Conservation (phyloP, 768 basidiomycete genomes). For the Collybia sp. region DNA sequence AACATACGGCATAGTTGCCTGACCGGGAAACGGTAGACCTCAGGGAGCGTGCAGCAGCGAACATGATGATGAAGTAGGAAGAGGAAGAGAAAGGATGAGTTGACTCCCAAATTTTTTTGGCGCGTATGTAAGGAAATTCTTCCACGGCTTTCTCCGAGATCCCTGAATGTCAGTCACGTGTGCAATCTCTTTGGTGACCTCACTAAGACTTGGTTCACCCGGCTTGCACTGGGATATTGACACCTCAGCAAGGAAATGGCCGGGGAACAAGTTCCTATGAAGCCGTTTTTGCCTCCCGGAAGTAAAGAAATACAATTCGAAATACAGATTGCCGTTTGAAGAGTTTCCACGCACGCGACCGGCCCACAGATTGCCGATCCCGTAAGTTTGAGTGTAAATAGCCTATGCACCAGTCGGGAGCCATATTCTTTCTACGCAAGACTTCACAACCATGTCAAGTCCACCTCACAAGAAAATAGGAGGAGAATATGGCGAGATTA, state of each 20-base stretch:
- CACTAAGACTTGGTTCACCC: too few species aligned
- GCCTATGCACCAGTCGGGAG: not conserved
- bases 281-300: too few species aligned
- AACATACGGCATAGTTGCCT: slow-evolving; percentile 59
- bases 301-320: too few species aligned
- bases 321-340: slow-evolving; percentile 12
- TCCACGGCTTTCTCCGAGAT: slow-evolving; percentile 34
- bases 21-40: slow-evolving; percentile 55
- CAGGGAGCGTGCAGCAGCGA: slow-evolving; percentile 62
- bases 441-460: slow-evolving; percentile 18
- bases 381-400: not conserved
- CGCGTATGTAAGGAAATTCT: slow-evolving; percentile 13
- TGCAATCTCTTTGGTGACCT: too few species aligned
- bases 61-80: slow-evolving; percentile 58
- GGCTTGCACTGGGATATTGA: too few species aligned
- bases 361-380: not conserved
- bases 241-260: too few species aligned
- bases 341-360: too few species aligned
- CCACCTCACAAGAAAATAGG: slow-evolving; percentile 46
- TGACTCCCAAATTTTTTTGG: slow-evolving; percentile 35
- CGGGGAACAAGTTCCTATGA: not conserved
- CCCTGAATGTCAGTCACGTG: slow-evolving; percentile 30
- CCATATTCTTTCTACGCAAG: not conserved
- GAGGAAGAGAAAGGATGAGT: slow-evolving; percentile 29
- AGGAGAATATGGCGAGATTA: slow-evolving; percentile 70